Conservation (phyloP, 352 stramenopile species). For the Pythium sp. region DNA sequence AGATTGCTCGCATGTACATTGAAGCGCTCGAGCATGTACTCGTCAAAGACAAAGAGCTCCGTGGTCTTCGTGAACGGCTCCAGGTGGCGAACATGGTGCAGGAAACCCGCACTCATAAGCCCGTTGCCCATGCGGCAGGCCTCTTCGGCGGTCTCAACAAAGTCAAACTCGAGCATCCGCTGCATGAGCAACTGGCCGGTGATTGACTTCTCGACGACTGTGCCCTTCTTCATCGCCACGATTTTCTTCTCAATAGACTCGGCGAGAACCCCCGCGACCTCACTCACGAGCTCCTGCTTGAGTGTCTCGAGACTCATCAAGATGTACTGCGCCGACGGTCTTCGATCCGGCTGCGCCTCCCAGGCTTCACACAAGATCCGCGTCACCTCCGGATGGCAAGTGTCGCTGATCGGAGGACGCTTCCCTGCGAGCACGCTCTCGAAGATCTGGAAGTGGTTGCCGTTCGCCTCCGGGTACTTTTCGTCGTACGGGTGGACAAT, state of each 20-base stretch:
- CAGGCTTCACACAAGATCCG: slow-evolving; percentile 54
- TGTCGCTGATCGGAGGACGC: slow-evolving; percentile 39
- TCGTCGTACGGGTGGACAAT: slow-evolving; percentile 56
- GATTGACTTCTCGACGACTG: slow-evolving; percentile 29
- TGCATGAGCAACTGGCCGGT: slow-evolving; percentile 53
- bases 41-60: slow-evolving; percentile 54
- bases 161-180: slow-evolving; percentile 55
- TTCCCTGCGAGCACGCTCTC: slow-evolving; percentile 58
- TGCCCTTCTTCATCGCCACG: slow-evolving; percentile 23
- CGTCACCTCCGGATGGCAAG: slow-evolving; percentile 34
- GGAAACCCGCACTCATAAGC: slow-evolving; percentile 60
- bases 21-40: slow-evolving; percentile 25
- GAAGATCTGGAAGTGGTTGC: slow-evolving; percentile 71
- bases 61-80: slow-evolving; percentile 44
- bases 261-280: slow-evolving; percentile 33
- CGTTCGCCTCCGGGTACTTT: slow-evolving; percentile 60
- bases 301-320: slow-evolving; percentile 46
- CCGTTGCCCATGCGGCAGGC: slow-evolving; percentile 53
- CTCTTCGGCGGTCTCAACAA: slow-evolving; percentile 46
- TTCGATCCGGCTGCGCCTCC: slow-evolving; percentile 43
- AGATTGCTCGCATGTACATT: slow-evolving; percentile 15
- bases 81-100: slow-evolving; percentile 55
- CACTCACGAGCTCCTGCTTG: slow-evolving; percentile 40
- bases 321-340: slow-evolving; percentile 49
- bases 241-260: slow-evolving; percentile 33